Evolutionary conservation across 2,329 filamentous ascomycete species (phyloP).

Genomic region (Blastomyces percursus): DNA sequence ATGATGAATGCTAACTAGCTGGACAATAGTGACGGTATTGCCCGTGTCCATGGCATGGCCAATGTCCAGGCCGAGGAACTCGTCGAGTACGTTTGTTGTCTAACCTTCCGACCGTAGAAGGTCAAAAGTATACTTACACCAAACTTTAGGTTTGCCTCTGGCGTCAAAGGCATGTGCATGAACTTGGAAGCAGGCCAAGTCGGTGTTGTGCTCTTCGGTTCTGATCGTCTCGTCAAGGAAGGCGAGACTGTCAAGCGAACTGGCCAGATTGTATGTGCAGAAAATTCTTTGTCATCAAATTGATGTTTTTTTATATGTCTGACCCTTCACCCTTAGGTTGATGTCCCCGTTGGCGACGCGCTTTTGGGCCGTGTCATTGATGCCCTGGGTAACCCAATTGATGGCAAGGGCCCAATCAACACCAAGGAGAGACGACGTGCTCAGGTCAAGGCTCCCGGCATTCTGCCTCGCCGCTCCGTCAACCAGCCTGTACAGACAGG

Average conservation of each 20-base stretch:
- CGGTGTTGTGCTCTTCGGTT: constrained; percentile 99
- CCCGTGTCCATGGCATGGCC: constrained; percentile 98
- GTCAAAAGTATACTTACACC: constrained; percentile 19
- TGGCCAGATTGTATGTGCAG: constrained; percentile 79
- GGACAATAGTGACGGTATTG: constrained; percentile 87
- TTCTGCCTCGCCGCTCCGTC: constrained; percentile 93
- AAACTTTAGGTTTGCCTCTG: constrained; percentile 75
- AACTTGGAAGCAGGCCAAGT: constrained; percentile 99
- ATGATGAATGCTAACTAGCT: constrained; percentile 1
- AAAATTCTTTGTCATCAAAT: neutral
- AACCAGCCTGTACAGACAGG: constrained; percentile 98
- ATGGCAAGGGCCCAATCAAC: constrained; percentile 96
- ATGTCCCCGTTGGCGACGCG: constrained; percentile 85
- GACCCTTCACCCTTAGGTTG: constrained; percentile 52
- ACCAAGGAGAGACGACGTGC: constrained; percentile 87
- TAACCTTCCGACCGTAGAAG: constrained; percentile 12
- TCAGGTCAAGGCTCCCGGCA: constrained; percentile 97
- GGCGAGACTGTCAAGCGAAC: constrained; percentile 99
- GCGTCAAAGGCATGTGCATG: constrained; percentile 99
- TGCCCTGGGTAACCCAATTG: constrained; percentile 97
- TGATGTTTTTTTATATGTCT: neutral
- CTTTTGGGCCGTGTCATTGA: constrained; percentile 97
- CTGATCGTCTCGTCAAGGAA: constrained; percentile 98
- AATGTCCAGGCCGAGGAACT: constrained; percentile 99
- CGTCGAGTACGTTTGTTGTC: constrained; percentile 69